These are phyloP conservation scores for Ulota crispa DNA, from an alignment of 225 moss, liverwort and hornwort species.

Conservation along the genomic window DNA sequence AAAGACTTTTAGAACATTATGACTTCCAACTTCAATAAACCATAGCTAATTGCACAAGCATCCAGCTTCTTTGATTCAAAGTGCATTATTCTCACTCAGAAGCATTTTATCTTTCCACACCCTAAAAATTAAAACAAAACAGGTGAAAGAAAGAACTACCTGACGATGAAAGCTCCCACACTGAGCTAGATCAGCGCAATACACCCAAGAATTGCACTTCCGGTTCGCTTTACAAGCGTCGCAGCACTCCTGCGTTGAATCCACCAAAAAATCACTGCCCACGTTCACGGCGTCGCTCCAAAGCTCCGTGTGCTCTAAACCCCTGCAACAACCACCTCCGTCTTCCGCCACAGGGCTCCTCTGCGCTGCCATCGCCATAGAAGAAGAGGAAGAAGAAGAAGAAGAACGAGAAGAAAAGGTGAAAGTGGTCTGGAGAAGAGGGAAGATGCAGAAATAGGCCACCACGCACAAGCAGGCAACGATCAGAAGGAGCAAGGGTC, in stretches of 20 bases:
- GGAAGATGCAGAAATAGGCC: slow-evolving; percentile 30
- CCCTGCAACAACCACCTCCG: slow-evolving; percentile 56
- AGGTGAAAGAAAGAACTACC: slow-evolving; percentile 17
- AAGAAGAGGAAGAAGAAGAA: neutral
- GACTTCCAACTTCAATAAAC: neutral
- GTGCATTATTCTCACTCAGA: neutral
- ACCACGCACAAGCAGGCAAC: slow-evolving; percentile 30
- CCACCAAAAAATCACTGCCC: slow-evolving; percentile 58
- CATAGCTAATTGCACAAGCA: neutral
- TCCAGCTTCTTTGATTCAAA: neutral
- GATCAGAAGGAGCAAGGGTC: slow-evolving; percentile 20
- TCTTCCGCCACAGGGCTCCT: neutral
- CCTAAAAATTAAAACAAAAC: neutral
- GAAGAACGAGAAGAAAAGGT: neutral
- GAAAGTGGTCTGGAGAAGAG: slow-evolving; percentile 21
- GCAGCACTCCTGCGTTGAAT: slow-evolving; percentile 69
- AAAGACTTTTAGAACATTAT: too few relatives aligned
- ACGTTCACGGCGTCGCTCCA: slow-evolving; percentile 78
- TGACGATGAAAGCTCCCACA: slow-evolving; percentile 62
- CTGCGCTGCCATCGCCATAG: neutral
- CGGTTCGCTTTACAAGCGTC: slow-evolving; percentile 56
- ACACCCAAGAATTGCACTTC: slow-evolving; percentile 95
- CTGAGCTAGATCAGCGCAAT: slow-evolving; percentile 51
- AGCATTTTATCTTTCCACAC: neutral
- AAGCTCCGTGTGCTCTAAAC: slow-evolving; percentile 69